A percentile compares a stretch with the other conserved stretches of the same genome.
phyloP scores from a whole-genome alignment of 768 basidiomycete genomes.

The Hygrocybe punicea region DNA sequence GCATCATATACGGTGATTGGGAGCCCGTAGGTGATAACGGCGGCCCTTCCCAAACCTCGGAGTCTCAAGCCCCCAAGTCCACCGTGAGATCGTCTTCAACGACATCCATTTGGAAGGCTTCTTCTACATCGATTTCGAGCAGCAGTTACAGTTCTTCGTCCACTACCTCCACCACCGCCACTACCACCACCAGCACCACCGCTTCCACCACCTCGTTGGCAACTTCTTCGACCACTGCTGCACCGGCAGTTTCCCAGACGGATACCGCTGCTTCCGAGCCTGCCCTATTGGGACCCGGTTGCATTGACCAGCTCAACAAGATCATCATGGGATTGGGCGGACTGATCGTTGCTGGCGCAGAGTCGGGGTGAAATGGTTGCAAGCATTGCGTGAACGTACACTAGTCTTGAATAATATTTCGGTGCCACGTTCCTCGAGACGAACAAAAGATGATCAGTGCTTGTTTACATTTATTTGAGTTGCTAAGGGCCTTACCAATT shows the following conservation, averaged over 20 bases:
- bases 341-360: neutral
- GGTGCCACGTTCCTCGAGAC: too few relatives aligned
- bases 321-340: neutral
- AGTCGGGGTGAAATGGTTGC: neutral
- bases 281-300: too few relatives aligned
- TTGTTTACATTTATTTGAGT: neutral
- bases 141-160: neutral
- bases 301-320: neutral
- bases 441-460: neutral
- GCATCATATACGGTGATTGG: constrained; percentile 54
- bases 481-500: neutral
- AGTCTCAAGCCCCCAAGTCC: constrained; percentile 16
- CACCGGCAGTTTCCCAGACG: neutral
- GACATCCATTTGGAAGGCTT: constrained; percentile 19
- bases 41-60: constrained; percentile 19
- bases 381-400: neutral
- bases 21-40: constrained; percentile 29
- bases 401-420: too few relatives aligned
- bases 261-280: too few relatives aligned
- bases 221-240: neutral
- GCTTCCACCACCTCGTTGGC: neutral
- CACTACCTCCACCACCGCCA: neutral
- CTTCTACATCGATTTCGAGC: constrained; percentile 5
- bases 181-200: neutral
- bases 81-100: constrained; percentile 23